Base-by-base conservation (phyloP, 192 early-diverging fungal species). In the Linnemannia zychae region DNA sequence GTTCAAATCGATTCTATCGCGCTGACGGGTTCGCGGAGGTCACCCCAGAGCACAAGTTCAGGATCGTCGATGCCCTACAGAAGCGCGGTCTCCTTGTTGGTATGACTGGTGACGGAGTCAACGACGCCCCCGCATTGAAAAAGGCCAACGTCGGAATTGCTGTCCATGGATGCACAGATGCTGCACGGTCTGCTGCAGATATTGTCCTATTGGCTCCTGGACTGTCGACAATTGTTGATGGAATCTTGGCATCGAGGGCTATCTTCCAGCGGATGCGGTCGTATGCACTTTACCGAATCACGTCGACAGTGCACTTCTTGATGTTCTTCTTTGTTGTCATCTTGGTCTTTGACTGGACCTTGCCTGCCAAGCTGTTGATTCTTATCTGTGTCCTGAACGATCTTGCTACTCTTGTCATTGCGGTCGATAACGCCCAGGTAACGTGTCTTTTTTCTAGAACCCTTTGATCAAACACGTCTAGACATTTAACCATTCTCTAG, bases 21-120 rank as follows among this genome's bases (percentile, higher is more conserved):
- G 90, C 91, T 11, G 95, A 96, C 88, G 95, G 95, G 37, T 96
- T 96, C 87, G 95, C 94, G 33, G 90, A 95, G 34, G 94, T 96
- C 31, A 95, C 94, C 67, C 95, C 95, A 31, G 90, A 96, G 63
- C 93, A 96, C 92, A 96, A 96, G 87, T 94, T 93, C 86, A 80
- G 90, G 38, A 94, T 96, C 18, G 93, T 96, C 49, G 94, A 96
- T 74, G 81, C 92, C 20, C 71, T 96, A 5, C 95, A 96, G 74
- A 89, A 92, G 31, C 84, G 90, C 22, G 91, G 91, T 2, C 73
- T 90, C 16, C 82, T 91, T 33, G 91, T 93, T 0, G 91, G 92
- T 11, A 95, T 96, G 95, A 96, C 95, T 38, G 95, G 95, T 33
- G 95, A 96, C 76, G 95, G 95, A 88, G 94, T 96, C 7, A 96